Evolutionary conservation across 345 rosid species (phyloP).

Genomic region (Citrus trifoliata): DNA sequence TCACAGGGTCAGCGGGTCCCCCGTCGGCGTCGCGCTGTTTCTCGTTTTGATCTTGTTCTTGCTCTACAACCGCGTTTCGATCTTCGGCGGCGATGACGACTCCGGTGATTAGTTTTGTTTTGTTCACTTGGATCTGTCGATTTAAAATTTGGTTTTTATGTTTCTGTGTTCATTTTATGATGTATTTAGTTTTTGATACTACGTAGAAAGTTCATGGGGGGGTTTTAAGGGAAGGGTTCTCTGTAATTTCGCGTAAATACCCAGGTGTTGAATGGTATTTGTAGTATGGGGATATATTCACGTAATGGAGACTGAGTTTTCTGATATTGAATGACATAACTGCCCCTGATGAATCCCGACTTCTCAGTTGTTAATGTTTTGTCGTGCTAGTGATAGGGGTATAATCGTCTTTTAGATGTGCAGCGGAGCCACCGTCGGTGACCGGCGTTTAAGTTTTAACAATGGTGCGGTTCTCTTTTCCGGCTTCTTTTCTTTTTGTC

Average conservation of each 20-base stretch:
- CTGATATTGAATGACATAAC: not conserved
- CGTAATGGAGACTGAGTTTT: not conserved
- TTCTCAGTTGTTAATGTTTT: not conserved
- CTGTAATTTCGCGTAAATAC: slow-evolving; percentile 5
- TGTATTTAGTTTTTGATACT: not conserved
- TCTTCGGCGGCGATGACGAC: slow-evolving; percentile 76
- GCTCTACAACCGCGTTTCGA: slow-evolving; percentile 68
- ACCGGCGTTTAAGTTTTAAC: not conserved
- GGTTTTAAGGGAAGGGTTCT: not conserved
- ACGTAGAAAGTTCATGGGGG: not conserved
- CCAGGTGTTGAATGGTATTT: not conserved
- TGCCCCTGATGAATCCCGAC: not conserved
- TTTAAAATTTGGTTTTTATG: not conserved
- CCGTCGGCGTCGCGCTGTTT: slow-evolving; percentile 67
- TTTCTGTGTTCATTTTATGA: not conserved
- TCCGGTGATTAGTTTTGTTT: slow-evolving; percentile 34
- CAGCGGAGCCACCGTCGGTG: not conserved
- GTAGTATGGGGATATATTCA: not conserved
- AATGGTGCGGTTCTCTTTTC: not conserved
- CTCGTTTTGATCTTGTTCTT: slow-evolving; percentile 57
- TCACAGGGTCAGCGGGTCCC: slow-evolving; percentile 75
- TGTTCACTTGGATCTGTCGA: slow-evolving; percentile 4
- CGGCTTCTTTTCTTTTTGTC: not conserved
- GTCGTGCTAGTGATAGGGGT: not conserved
- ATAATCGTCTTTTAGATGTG: not conserved